Percentiles rank a stretch among this genome's conserved stretches.
Evolutionary conservation across 805 yeast species (phyloP).

Genomic region (Maudiozyma bulderi): DNA sequence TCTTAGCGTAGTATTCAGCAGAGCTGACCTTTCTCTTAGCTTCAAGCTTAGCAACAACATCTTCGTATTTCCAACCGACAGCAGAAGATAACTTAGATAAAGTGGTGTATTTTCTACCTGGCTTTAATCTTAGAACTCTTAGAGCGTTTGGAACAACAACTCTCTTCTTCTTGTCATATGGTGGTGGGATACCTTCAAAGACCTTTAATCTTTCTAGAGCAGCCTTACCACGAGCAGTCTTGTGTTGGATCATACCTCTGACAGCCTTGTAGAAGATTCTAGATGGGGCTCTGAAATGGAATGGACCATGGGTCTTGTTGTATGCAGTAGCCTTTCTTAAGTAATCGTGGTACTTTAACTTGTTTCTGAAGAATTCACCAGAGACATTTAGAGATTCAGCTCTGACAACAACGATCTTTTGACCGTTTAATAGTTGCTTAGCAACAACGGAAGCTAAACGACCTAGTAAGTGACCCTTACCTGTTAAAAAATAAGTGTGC

Average conservation of each 20-base stretch:
- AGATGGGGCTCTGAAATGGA: conserved; percentile 99
- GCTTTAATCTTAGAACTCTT: conserved; percentile 97
- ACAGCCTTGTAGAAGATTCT: conserved; percentile 99
- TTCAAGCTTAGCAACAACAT: conserved; percentile 93
- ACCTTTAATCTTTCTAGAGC: conserved; percentile 99
- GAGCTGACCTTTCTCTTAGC: conserved; percentile 98
- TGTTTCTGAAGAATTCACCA: conserved; percentile 99
- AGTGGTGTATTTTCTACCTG: conserved; percentile 99
- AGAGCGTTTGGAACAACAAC: conserved; percentile 99
- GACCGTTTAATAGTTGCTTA: conserved; percentile 97
- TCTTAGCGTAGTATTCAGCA: conserved; percentile 98
- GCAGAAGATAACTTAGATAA: conserved; percentile 92
- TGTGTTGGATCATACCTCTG: conserved; percentile 99
- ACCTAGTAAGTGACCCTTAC: conserved; percentile 99
- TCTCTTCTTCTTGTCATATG: conserved; percentile 99
- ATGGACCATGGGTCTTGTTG: conserved; percentile 99
- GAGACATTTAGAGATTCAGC: conserved; percentile 96
- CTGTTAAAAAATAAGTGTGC: conserved; percentile 25
- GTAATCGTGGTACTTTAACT: conserved; percentile 99
- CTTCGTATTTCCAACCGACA: conserved; percentile 99
- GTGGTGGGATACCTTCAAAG: conserved; percentile 99
- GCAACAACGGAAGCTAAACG: conserved; percentile 98
- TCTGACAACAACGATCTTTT: conserved; percentile 95
- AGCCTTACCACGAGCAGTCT: conserved; percentile 99
- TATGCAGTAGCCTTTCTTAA: conserved; percentile 97